phyloP scores from a whole-genome alignment of 1,284 basidiomycete species.

The Bondarzewia mesenterica region DNA sequence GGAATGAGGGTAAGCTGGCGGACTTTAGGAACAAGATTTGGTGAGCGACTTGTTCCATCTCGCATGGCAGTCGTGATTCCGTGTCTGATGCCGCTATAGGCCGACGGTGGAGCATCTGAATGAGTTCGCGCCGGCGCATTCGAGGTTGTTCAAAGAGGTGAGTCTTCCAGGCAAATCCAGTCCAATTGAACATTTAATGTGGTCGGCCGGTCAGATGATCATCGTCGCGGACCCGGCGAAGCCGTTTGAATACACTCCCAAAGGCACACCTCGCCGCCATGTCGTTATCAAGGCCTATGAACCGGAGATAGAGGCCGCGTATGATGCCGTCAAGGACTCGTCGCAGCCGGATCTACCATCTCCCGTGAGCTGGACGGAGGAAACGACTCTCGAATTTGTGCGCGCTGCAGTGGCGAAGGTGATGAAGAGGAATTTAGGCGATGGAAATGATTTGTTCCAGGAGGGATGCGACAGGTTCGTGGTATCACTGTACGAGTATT shows the following conservation, averaged over 20 bases:
- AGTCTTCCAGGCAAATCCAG: background rate
- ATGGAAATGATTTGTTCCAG: constrained; percentile 34
- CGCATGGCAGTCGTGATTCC: background rate
- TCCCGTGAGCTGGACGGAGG: constrained; percentile 21
- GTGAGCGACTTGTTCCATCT: constrained; percentile 2
- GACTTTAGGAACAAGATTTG: constrained; percentile 16
- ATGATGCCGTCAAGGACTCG: constrained; percentile 17
- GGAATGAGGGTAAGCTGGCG: constrained; percentile 7
- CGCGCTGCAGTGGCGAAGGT: constrained; percentile 21
- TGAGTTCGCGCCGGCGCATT: constrained; percentile 24
- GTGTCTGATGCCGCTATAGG: constrained; percentile 17
- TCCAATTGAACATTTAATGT: background rate
- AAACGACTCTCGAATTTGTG: constrained; percentile 20
- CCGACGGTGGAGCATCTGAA: constrained; percentile 24
- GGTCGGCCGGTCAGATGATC: constrained; percentile 20
- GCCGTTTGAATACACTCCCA: constrained; percentile 24
- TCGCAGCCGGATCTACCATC: constrained; percentile 14
- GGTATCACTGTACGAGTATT: background rate
- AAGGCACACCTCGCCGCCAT: constrained; percentile 20
- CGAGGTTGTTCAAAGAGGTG: constrained; percentile 16
- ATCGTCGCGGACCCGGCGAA: constrained; percentile 19
- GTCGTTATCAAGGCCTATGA: constrained; percentile 20
- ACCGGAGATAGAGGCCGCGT: constrained; percentile 21
- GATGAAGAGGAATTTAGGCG: constrained; percentile 16
- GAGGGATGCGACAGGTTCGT: constrained; percentile 36